Base-by-base conservation (phyloP, 257 asterid genomes). In the Cordia subcordata region DNA sequence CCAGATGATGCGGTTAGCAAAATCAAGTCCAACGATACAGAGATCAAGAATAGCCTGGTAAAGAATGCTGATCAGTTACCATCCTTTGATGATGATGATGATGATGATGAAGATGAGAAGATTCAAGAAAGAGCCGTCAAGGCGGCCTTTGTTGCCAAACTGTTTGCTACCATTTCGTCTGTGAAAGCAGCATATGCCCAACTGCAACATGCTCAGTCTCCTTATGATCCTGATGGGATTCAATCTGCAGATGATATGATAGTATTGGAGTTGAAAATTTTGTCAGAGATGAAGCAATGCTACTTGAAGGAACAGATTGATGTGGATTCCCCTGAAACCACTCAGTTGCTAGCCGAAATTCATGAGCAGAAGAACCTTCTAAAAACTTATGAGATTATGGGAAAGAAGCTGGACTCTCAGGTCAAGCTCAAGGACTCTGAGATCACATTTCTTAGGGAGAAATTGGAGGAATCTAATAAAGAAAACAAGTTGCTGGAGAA, bases 341-440 rank as follows among this genome's bases (percentile, higher is more conserved):
- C 82, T 49, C 80, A 66, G 69, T 53, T 74, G 17, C 1, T 33
- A 62, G 73, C 88, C 3, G 99, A 92, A 61, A 74, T 85, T 19
- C 87, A 76, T 49, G 99, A 92, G 72, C 83, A 67, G 68, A 85
- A 69, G 56, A 72, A 91, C 50, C 72, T 84, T 13, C 55, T 89
- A 32, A 77, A 62, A 55, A 84, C 79, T 0, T 92, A 78, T 21
- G 96, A 87, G 46, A 74, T 89, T 53, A 82, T 79, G 11, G 72
- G 72, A 1, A 82, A 77, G 82, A 92, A 85, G 53, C 35, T 86
- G 68, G 97, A 85, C 71, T 89, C 86, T 16, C 86, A 85, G 63
- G 61, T 79, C n/a, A 86, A 81, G 57, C 90, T 88, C 39, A 92
- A 85, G 51, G 94, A 81, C 46, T 92, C 97, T 0, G 99, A 92